phyloP scores from a whole-genome alignment of 106 monocot genomes.

The Acorus gramineus region DNA sequence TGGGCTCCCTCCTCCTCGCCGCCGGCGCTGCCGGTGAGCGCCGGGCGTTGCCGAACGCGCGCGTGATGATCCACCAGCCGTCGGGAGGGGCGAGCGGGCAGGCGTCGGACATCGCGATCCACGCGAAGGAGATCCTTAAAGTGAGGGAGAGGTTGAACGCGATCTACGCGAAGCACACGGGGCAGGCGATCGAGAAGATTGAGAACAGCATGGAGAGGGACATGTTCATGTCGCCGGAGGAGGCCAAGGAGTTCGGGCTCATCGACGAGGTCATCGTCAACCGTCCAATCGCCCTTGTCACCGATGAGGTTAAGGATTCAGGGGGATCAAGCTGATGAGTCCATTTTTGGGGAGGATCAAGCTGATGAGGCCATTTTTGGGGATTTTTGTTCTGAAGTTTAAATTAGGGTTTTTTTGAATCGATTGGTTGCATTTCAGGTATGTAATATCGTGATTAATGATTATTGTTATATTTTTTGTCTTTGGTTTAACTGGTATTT shows the following conservation, averaged over 20 bases:
- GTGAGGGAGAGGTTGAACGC: constrained; percentile 53
- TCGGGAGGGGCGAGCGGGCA: constrained; percentile 41
- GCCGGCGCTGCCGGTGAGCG: constrained; percentile 58
- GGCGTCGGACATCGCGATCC: constrained; percentile 55
- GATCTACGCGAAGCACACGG: constrained; percentile 53
- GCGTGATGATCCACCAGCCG: constrained; percentile 93
- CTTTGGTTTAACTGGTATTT: too few relatives aligned
- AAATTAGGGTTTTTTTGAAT: too few relatives aligned
- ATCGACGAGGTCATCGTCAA: constrained; percentile 63
- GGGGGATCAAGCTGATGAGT: too few relatives aligned
- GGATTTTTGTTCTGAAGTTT: too few relatives aligned
- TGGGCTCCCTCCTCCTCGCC: constrained; percentile 63
- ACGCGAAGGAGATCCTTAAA: constrained; percentile 74
- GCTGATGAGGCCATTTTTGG: too few relatives aligned
- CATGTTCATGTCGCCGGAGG: constrained; percentile 57
- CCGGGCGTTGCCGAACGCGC: constrained; percentile 60
- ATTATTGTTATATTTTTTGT: too few relatives aligned
- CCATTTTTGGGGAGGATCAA: too few relatives aligned
- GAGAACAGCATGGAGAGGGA: constrained; percentile 55
- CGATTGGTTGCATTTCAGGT: too few relatives aligned
- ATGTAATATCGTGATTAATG: too few relatives aligned
- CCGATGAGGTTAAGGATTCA: constrained; percentile 17
- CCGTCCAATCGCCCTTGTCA: constrained; percentile 31
- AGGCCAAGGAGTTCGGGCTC: constrained; percentile 66
- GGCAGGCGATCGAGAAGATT: constrained; percentile 31